Evolutionary conservation across 768 basidiomycete genomes (phyloP).

Genomic region (Paxillus ammoniavirescens): DNA sequence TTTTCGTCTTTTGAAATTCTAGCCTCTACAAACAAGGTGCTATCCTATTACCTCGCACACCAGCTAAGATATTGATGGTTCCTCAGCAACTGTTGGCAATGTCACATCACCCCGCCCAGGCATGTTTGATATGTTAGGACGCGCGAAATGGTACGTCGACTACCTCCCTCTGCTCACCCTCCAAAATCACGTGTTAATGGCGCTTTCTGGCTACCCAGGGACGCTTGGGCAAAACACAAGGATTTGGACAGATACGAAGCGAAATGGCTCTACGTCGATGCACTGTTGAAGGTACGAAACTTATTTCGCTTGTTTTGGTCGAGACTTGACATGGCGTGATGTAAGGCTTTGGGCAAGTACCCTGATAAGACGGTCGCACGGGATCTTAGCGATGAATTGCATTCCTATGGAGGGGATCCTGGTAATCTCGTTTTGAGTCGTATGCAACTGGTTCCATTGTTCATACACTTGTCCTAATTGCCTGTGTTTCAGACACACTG

Average conservation of each 20-base stretch:
- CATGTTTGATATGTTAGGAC: conserved; percentile 86
- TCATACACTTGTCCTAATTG: neutral
- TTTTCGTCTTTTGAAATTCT: neutral
- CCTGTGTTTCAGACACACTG: conserved; percentile 31
- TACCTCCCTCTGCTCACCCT: conserved; percentile 1
- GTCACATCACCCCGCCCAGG: conserved; percentile 76
- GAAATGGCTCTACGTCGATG: conserved; percentile 87
- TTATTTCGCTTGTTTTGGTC: neutral
- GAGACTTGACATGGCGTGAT: neutral
- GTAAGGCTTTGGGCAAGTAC: conserved; percentile 74
- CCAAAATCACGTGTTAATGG: conserved; percentile 22
- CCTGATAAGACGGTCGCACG: conserved; percentile 79
- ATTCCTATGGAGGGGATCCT: conserved; percentile 71
- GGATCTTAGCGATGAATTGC: conserved; percentile 74
- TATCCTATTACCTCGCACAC: neutral
- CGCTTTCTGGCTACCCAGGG: conserved; percentile 47
- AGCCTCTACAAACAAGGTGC: conserved; percentile 94
- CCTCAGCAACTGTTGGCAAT: conserved; percentile 84
- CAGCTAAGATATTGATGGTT: conserved; percentile 1
- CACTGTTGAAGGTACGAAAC: conserved; percentile 67
- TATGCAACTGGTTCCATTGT: conserved; percentile 29
- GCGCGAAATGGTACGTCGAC: conserved; percentile 81
- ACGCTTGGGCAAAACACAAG: conserved; percentile 93
- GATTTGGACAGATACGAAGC: conserved; percentile 78
- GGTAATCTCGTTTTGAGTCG: conserved; percentile 65